Base-by-base conservation (phyloP, 805 yeast genomes). In the Lachancea quebecensis region DNA sequence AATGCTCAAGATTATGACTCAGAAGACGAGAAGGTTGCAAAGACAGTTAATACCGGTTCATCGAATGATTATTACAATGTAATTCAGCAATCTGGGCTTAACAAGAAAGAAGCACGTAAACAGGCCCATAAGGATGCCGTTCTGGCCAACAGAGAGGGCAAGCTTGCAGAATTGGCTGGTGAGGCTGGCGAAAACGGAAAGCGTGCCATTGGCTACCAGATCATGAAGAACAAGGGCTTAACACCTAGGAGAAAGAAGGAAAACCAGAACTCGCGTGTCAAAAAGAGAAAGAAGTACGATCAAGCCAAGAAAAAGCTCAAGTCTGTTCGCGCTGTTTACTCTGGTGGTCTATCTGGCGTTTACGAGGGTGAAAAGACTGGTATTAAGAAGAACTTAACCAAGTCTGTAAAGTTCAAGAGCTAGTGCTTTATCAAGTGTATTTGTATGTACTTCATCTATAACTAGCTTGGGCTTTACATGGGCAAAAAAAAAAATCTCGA, bases 221-320 rank as follows among this genome's bases (percentile, higher is more conserved):
- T 93, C 51, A 74, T 87, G 69, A 93, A 91, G 77, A 93, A 93
- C 72, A 90, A 87, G 72, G 99, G 99, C 60, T 79, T 93, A 51
- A 90, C 97, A 1, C 91, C 95, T 15, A 85, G 82, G 66, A 78
- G 96, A 64, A 85, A 86, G 73, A 93, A 93, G 75, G 96, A 87
- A 53, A 81, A 85, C 73, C 79, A 97, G 69, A 93, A 93, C 65
- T 79, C 98, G 36, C 83, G 99, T 70, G 98, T 93, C 58, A 93
- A 93, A 77, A 93, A 91, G 95, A 85, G 99, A 75, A 86, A 82
- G 81, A 87, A 87, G 79, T 93, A 85, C 72, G 98, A 88, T 52
- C 75, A 78, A 64, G 99, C 99, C 27, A 81, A 88, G 72, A 91
- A 88, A 87, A 88, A 88, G 66, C 82, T 93, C 67, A 81, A 82